phyloP scores from a whole-genome alignment of 148 eudicot genomes.

The Talinum fruticosum region DNA sequence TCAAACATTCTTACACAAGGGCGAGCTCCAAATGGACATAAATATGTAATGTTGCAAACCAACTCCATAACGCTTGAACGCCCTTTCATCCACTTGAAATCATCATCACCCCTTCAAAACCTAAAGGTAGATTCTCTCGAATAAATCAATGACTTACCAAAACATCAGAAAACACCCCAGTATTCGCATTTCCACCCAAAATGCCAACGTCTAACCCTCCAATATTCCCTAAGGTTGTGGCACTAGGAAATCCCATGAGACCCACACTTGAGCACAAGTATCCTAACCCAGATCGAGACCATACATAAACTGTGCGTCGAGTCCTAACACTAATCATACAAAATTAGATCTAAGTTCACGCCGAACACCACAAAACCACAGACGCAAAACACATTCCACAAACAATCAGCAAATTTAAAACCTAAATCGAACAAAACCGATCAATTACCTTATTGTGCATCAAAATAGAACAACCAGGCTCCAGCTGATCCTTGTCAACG shows the following conservation, averaged over 20 bases:
- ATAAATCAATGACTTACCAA: background rate
- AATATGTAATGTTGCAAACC: too few relatives aligned
- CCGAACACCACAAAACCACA: background rate
- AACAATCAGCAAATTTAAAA: too few relatives aligned
- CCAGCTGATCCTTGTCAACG: slow-evolving; percentile 97
- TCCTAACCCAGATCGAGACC: too few relatives aligned
- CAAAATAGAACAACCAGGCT: slow-evolving; percentile 88
- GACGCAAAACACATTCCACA: background rate
- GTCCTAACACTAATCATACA: background rate
- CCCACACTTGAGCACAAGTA: background rate
- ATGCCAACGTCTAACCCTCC: background rate
- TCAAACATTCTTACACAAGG: background rate
- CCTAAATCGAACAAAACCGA: too few relatives aligned
- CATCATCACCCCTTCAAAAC: background rate
- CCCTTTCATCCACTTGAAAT: background rate
- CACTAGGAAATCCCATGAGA: background rate
- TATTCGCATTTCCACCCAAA: background rate
- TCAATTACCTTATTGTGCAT: slow-evolving; percentile 96
- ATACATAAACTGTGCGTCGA: background rate
- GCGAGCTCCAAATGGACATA: background rate
- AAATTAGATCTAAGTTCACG: slow-evolving; percentile 8
- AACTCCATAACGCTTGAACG: background rate
- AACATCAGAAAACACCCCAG: background rate
- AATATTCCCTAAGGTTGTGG: background rate
- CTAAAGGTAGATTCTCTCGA: background rate